A percentile compares a stretch with the other conserved stretches of the same genome.
Conservation (phyloP, 148 eudicot genomes). For the Limonium bicolor region DNA sequence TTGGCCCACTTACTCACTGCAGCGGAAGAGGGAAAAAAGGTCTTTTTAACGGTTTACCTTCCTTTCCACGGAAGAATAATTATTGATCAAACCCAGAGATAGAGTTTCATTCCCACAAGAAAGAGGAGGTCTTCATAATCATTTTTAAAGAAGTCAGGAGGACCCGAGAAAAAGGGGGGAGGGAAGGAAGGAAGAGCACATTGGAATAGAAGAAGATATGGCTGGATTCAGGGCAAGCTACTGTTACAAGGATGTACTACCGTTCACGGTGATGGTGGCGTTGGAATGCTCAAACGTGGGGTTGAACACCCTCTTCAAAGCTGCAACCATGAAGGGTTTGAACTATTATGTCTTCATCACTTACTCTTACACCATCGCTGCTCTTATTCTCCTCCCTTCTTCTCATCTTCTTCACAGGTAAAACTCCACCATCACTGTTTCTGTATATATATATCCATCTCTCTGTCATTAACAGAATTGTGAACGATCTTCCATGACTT, state of each 20-base stretch:
- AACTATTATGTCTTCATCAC: constrained; percentile 25
- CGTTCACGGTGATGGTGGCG: constrained; percentile 21
- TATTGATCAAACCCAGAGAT: no score
- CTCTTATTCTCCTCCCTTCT: constrained; percentile 24
- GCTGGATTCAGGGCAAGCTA: no score
- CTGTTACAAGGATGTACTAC: constrained; percentile 17
- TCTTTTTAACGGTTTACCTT: no score
- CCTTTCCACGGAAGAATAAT: no score
- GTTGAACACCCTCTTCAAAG: constrained; percentile 23
- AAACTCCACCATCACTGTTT: not conserved
- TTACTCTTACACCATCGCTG: constrained; percentile 23
- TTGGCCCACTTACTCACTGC: no score
- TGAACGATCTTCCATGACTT: not conserved
- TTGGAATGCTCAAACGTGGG: constrained; percentile 23
- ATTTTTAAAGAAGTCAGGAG: no score
- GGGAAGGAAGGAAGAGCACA: no score
- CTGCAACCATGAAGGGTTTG: constrained; percentile 29
- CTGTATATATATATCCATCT: not conserved
- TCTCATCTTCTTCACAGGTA: constrained; percentile 20
- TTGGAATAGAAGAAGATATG: no score
- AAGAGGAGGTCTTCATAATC: no score
- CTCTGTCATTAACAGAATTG: not conserved
- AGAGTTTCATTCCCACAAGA: no score
- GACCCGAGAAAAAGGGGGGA: no score
- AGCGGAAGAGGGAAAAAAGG: no score